Percentiles rank a stretch among this genome's conserved stretches.
Evolutionary conservation across 345 rosid genomes (phyloP).

Genomic region (Ailanthus altissimus): DNA sequence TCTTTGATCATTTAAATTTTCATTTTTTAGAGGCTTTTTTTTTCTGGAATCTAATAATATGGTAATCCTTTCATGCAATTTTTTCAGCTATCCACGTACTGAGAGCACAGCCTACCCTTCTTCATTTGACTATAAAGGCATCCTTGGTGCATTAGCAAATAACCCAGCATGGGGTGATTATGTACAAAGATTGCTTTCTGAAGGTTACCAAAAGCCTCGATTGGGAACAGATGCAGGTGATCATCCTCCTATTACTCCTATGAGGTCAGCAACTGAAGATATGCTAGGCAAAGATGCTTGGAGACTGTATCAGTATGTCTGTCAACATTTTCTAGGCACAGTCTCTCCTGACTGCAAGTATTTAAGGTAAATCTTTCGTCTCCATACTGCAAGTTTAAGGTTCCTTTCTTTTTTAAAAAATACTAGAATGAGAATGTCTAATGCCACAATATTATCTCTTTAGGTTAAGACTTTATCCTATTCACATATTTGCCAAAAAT

Average conservation of each 20-base stretch:
- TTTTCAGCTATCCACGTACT: conserved; percentile 84
- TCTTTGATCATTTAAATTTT: not conserved
- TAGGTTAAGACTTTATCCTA: too few species aligned
- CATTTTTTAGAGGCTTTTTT: not conserved
- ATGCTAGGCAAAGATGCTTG: conserved; percentile 81
- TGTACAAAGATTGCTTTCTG: conserved; percentile 59
- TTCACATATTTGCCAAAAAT: too few species aligned
- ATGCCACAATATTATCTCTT: not conserved
- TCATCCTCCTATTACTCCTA: conserved; percentile 98
- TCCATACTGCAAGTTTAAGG: not conserved
- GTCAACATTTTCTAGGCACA: conserved; percentile 93
- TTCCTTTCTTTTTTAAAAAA: not conserved
- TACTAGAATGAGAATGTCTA: not conserved
- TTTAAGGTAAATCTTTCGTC: conserved; percentile 50
- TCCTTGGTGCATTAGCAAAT: conserved; percentile 62
- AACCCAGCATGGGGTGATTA: conserved; percentile 61
- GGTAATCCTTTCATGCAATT: conserved; percentile 18
- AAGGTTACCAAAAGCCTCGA: conserved; percentile 66
- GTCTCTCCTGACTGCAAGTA: conserved; percentile 92
- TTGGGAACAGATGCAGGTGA: conserved; percentile 94
- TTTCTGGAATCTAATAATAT: conserved; percentile 5
- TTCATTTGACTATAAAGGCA: conserved; percentile 81
- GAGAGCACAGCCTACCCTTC: conserved; percentile 97
- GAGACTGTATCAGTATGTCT: conserved; percentile 87
- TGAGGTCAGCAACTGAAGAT: conserved; percentile 73